Percentiles rank a stretch among this genome's conserved stretches.
phyloP scores from a whole-genome alignment of 768 basidiomycete genomes.

The Austroboletus festivus region DNA sequence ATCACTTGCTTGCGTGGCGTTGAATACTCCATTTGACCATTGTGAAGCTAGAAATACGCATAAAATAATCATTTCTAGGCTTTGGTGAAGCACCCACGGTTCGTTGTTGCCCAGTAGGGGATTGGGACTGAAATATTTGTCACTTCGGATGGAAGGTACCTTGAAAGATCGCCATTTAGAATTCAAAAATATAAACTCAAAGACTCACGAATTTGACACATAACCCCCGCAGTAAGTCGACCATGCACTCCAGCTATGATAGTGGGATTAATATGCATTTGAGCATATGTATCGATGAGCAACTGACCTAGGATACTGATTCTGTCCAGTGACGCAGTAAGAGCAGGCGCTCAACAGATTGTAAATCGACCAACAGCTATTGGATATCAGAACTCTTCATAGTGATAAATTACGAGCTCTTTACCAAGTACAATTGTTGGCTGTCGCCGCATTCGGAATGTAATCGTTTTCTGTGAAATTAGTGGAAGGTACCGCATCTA shows the following conservation, averaged over 20 bases:
- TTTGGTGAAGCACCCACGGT: conserved; percentile 16
- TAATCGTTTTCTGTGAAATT: conserved; percentile 19
- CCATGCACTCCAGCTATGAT: conserved; percentile 23
- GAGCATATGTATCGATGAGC: neutral
- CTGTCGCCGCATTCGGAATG: conserved; percentile 15
- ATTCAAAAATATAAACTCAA: neutral
- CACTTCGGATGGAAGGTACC: conserved; percentile 23
- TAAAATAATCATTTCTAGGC: neutral
- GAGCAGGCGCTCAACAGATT: conserved; percentile 30
- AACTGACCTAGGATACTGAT: conserved; percentile 14
- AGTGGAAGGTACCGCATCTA: conserved; percentile 15
- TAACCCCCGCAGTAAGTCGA: conserved; percentile 11
- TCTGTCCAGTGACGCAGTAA: conserved; percentile 12
- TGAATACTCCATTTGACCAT: conserved; percentile 19
- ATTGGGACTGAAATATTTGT: conserved; percentile 12
- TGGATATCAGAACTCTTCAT: neutral
- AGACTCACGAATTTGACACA: conserved; percentile 19
- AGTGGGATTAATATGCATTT: neutral
- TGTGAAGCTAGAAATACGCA: conserved; percentile 10
- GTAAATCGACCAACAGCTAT: conserved; percentile 31
- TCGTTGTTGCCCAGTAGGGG: conserved; percentile 22
- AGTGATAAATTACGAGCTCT: neutral
- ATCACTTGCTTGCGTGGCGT: conserved; percentile 7
- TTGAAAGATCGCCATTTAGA: conserved; percentile 1
- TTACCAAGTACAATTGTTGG: conserved; percentile 26